Conservation (phyloP, 1,139 yeast genomes). For the Starmera stellimalicola region DNA sequence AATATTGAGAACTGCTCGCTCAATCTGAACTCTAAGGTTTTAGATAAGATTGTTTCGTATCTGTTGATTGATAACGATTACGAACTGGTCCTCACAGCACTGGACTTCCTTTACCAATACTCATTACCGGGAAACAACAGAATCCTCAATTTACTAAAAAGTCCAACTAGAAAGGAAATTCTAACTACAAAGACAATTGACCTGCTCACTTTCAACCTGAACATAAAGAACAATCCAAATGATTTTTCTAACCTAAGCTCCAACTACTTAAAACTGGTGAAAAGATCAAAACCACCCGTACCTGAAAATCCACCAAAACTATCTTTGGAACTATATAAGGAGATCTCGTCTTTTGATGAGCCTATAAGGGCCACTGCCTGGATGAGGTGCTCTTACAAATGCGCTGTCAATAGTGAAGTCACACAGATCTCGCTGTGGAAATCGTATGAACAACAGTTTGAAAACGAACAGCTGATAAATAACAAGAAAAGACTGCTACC, state of each 20-base stretch:
- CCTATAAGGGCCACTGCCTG: slow-evolving; percentile 91
- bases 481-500: slow-evolving; percentile 58
- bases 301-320: slow-evolving; percentile 56
- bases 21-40: slow-evolving; percentile 27
- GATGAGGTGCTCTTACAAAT: slow-evolving; percentile 89
- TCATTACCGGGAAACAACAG: slow-evolving; percentile 39
- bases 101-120: slow-evolving; percentile 62
- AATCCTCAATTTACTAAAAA: slow-evolving; percentile 26
- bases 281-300: slow-evolving; percentile 36
- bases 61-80: slow-evolving; percentile 38
- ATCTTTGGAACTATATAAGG: slow-evolving; percentile 47
- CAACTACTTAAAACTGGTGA: slow-evolving; percentile 31
- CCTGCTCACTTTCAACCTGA: slow-evolving; percentile 45
- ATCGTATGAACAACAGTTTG: slow-evolving; percentile 82
- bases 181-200: slow-evolving; percentile 52
- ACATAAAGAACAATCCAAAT: slow-evolving; percentile 21
- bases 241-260: slow-evolving; percentile 29
- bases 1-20: slow-evolving; percentile 37
- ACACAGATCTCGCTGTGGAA: slow-evolving; percentile 96
- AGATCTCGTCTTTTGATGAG: slow-evolving; percentile 61
- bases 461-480: slow-evolving; percentile 34
- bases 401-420: slow-evolving; percentile 69
- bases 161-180: slow-evolving; percentile 35
- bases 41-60: slow-evolving; percentile 37
- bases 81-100: slow-evolving; percentile 52